phyloP scores from a whole-genome alignment of 1,284 basidiomycete genomes.

The Cryptococcus neoformans region DNA sequence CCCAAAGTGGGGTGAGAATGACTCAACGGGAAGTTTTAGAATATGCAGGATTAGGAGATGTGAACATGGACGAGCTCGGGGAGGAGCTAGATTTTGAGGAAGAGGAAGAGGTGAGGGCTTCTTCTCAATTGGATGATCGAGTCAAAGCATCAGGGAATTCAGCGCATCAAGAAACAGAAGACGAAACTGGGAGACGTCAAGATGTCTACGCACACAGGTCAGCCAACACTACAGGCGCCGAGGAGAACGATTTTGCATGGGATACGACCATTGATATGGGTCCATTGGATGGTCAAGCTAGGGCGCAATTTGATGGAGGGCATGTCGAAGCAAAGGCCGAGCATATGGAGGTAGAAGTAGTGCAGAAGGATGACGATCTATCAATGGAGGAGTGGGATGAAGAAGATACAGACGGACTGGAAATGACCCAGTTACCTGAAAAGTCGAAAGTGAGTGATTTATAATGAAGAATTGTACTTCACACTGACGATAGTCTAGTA shows the following conservation, averaged over 20 bases:
- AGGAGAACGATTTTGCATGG: neutral
- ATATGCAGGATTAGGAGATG: conserved; percentile 24
- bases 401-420: neutral
- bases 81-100: conserved; percentile 25
- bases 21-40: conserved; percentile 30
- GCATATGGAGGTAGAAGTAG: neutral
- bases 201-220: neutral
- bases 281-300: neutral
- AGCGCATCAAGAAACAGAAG: neutral
- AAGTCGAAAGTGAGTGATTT: neutral
- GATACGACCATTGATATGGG: conserved; percentile 7
- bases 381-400: neutral
- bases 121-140: neutral
- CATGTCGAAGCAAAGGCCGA: neutral
- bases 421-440: neutral
- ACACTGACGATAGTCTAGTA: neutral
- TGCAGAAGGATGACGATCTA: neutral
- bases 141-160: neutral
- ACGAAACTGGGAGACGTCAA: neutral
- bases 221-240: neutral
- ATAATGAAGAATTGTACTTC: neutral
- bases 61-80: conserved; percentile 23
- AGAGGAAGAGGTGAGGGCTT: conserved; percentile 4
- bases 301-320: neutral
- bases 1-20: conserved; percentile 11